Evolutionary conservation across 2,329 filamentous ascomycete species (phyloP).

Genomic region (Hortaea sp.): DNA sequence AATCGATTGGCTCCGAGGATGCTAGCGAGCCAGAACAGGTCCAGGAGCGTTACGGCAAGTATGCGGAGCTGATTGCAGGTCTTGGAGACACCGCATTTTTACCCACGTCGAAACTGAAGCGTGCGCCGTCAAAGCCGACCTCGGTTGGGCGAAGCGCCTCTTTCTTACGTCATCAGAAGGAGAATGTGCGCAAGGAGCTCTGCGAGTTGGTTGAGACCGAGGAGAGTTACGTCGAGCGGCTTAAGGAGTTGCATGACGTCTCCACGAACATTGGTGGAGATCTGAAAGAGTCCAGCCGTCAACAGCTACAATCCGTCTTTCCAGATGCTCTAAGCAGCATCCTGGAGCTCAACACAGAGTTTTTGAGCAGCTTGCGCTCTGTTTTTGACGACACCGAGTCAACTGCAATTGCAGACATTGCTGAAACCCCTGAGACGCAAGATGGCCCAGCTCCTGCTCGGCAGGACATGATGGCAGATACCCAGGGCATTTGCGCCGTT

Average conservation of each 20-base stretch:
- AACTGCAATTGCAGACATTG: conserved; percentile 66
- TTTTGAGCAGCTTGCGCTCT: conserved; percentile 64
- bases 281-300: conserved; percentile 64
- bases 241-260: conserved; percentile 67
- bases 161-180: conserved; percentile 72
- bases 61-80: conserved; percentile 64
- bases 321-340: conserved; percentile 73
- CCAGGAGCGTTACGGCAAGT: conserved; percentile 65
- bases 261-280: conserved; percentile 72
- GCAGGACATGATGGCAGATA: conserved; percentile 54
- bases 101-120: conserved; percentile 71
- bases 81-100: conserved; percentile 80
- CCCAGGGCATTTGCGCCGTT: conserved; percentile 59
- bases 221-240: conserved; percentile 68
- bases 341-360: conserved; percentile 68
- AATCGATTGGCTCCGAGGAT: conserved; percentile 16
- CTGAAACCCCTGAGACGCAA: conserved; percentile 38
- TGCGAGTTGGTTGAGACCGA: conserved; percentile 87
- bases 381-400: conserved; percentile 78
- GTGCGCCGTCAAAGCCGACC: conserved; percentile 78
- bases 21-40: conserved; percentile 19
- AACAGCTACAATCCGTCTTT: conserved; percentile 65
- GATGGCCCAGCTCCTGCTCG: conserved; percentile 25
- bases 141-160: conserved; percentile 67
- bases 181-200: conserved; percentile 77